Evolutionary conservation across 352 stramenopile species (phyloP).

Genomic region (Phytophthora cryptogea): DNA sequence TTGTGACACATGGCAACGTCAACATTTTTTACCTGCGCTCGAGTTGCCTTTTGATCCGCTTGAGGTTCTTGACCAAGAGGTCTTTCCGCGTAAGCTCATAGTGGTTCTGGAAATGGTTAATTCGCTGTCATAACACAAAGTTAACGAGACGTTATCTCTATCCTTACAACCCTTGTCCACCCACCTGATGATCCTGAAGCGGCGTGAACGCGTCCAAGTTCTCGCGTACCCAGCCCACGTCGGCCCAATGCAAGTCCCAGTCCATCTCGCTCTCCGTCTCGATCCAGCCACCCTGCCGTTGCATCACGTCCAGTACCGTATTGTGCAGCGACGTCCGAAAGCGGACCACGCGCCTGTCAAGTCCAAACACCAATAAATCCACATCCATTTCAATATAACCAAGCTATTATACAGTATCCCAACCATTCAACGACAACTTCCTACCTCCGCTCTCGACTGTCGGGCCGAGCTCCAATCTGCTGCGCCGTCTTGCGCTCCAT

Average conservation of each 20-base stretch:
- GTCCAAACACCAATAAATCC: background rate
- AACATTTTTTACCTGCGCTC: constrained; percentile 48
- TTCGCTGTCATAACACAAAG: constrained; percentile 43
- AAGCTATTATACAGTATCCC: too few relatives aligned
- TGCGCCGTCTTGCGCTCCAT: constrained; percentile 23
- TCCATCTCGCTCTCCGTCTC: constrained; percentile 77
- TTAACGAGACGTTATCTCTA: constrained; percentile 22
- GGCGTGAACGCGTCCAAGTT: constrained; percentile 68
- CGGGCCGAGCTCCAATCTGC: constrained; percentile 11
- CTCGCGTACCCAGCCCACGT: constrained; percentile 85
- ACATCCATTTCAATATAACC: background rate
- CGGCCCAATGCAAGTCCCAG: constrained; percentile 88
- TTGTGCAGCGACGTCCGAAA: constrained; percentile 80
- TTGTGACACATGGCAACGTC: constrained; percentile 13
- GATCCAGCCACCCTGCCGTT: constrained; percentile 55
- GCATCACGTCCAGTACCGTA: constrained; percentile 81
- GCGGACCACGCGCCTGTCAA: constrained; percentile 27
- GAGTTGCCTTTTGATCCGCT: constrained; percentile 86
- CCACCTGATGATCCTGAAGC: constrained; percentile 59
- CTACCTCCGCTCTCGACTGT: constrained; percentile 30
- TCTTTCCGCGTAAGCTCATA: constrained; percentile 93
- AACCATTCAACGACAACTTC: too few relatives aligned
- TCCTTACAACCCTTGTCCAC: background rate
- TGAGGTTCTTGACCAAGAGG: constrained; percentile 91
- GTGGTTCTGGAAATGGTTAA: constrained; percentile 95